Evolutionary conservation across 2,329 filamentous ascomycete genomes (phyloP).

Genomic region (Leptographium procerum): DNA sequence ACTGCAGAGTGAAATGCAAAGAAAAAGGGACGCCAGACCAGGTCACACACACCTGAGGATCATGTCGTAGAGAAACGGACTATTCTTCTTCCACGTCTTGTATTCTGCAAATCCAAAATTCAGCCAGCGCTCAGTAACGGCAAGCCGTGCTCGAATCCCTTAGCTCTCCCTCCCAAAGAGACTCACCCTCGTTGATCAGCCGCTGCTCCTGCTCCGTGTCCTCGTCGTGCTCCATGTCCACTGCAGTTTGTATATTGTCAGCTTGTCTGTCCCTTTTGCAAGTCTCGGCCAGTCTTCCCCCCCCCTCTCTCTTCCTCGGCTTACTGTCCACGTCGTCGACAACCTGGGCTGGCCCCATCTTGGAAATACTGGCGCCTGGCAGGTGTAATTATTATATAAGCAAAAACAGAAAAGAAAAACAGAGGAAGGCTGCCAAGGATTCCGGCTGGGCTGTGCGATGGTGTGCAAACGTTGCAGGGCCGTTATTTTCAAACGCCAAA

Average conservation of each 20-base stretch:
- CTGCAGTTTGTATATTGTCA: constrained; percentile 14
- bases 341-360: constrained; percentile 36
- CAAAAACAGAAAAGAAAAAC: background rate
- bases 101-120: constrained; percentile 58
- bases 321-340: constrained; percentile 39
- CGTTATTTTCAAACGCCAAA: background rate
- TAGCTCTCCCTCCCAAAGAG: background rate
- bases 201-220: constrained; percentile 68
- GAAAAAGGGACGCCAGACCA: constrained; percentile 4
- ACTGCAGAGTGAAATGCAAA: background rate
- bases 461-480: background rate
- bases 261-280: background rate
- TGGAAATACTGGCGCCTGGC: background rate
- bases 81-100: constrained; percentile 99
- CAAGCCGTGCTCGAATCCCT: background rate
- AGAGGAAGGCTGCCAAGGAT: background rate
- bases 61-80: constrained; percentile 95
- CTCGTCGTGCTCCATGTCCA: constrained; percentile 50
- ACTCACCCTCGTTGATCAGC: constrained; percentile 78
- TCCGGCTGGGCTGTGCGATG: background rate
- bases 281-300: background rate
- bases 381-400: too few species aligned
- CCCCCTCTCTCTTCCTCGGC: background rate
- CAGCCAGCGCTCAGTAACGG: background rate
- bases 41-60: constrained; percentile 55